phyloP scores from a whole-genome alignment of 345 rosid genomes.

The Populus deltoides region DNA sequence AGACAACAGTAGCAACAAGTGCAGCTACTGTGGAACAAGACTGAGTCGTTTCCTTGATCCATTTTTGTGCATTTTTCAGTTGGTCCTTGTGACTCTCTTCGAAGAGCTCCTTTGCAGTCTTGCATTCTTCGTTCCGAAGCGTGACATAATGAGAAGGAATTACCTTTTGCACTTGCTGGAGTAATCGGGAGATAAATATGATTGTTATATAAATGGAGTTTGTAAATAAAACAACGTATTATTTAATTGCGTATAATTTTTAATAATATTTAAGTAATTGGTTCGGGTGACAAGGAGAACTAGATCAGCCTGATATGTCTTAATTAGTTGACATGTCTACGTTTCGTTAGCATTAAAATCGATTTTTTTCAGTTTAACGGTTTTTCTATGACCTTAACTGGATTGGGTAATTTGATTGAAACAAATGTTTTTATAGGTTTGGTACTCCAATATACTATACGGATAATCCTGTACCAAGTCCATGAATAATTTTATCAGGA shows the following conservation, averaged over 20 bases:
- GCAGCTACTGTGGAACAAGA: constrained; percentile 6
- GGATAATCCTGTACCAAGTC: no score
- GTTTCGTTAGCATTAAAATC: background rate
- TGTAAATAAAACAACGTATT: no score
- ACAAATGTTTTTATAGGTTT: no score
- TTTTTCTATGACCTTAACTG: no score
- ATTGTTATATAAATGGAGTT: no score
- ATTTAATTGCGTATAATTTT: no score
- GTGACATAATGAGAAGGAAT: constrained; percentile 6
- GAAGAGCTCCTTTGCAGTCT: constrained; percentile 11
- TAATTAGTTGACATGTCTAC: no score
- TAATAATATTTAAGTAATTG: no score
- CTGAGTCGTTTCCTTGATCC: constrained; percentile 3
- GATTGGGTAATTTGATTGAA: no score
- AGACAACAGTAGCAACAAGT: constrained; percentile 6
- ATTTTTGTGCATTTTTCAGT: background rate
- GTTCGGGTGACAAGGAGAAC: no score
- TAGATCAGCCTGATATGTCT: no score
- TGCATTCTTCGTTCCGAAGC: constrained; percentile 4
- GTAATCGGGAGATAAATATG: background rate
- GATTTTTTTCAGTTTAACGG: background rate
- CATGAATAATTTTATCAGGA: background rate
- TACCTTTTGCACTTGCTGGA: constrained; percentile 7
- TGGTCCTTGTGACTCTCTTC: background rate
- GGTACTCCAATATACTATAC: no score